Conservation (phyloP, 345 rosid genomes). For the Iberis pinnata region DNA sequence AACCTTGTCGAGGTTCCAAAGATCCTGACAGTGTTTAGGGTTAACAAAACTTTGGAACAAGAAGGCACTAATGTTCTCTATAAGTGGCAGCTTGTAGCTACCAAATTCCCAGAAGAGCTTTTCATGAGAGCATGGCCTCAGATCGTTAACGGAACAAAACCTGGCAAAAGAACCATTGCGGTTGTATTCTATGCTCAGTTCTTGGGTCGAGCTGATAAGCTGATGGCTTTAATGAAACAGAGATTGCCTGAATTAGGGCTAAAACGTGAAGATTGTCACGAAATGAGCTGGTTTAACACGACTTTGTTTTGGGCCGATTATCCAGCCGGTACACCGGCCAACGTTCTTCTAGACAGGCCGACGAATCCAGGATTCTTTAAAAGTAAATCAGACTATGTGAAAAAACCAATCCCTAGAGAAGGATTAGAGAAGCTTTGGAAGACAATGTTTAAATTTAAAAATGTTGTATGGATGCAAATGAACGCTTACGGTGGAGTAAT, state of each 20-base stretch:
- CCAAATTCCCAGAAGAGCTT: conserved; percentile 20
- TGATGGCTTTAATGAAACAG: conserved; percentile 18
- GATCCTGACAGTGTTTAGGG: conserved; percentile 33
- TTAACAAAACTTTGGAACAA: conserved; percentile 27
- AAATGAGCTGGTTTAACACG: conserved; percentile 39
- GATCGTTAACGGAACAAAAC: conserved; percentile 15
- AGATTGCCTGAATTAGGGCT: conserved; percentile 37
- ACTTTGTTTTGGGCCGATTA: conserved; percentile 28
- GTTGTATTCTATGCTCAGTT: conserved; percentile 33
- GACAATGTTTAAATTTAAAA: conserved; percentile 21
- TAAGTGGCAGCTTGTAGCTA: conserved; percentile 35
- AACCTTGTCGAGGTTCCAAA: conserved; percentile 46
- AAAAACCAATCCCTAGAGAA: conserved; percentile 24
- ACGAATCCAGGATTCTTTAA: conserved; percentile 29
- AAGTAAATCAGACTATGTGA: conserved; percentile 36
- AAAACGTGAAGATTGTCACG: conserved; percentile 30
- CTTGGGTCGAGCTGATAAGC: conserved; percentile 28
- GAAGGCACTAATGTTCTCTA: conserved; percentile 27
- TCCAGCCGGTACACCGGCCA: conserved; percentile 25
- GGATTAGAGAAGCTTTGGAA: conserved; percentile 32
- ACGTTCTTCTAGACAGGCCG: conserved; percentile 28
- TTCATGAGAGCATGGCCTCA: conserved; percentile 34
- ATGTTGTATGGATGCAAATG: conserved; percentile 24
- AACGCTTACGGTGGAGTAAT: conserved; percentile 50
- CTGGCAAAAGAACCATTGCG: conserved; percentile 28